A percentile compares a stretch with the other conserved stretches of the same genome.
Conservation (phyloP, 106 monocot genomes). For the Platanthera guangdongensis region DNA sequence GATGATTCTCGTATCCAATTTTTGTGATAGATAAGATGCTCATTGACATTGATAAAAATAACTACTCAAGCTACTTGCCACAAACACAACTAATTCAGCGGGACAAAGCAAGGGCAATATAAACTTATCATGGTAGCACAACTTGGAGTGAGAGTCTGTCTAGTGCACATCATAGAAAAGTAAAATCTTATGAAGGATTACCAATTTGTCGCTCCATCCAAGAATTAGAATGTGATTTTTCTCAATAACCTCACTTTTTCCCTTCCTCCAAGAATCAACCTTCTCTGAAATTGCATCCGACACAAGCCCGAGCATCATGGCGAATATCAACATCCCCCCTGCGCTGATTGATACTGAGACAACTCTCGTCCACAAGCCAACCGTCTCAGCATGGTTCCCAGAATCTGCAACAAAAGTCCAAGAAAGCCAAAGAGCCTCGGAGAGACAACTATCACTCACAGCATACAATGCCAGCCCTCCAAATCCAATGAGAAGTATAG, state of each 20-base stretch:
- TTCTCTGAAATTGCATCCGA: constrained; percentile 97
- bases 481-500: constrained; percentile 67
- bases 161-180: neutral
- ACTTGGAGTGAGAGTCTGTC: neutral
- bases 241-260: constrained; percentile 93
- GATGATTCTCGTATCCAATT: neutral
- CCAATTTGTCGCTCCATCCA: constrained; percentile 98
- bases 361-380: constrained; percentile 59
- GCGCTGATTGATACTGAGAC: constrained; percentile 87
- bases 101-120: neutral
- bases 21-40: neutral
- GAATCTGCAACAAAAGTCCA: constrained; percentile 98
- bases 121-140: neutral
- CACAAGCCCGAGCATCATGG: constrained; percentile 93
- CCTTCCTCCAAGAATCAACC: constrained; percentile 96
- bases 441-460: constrained; percentile 47
- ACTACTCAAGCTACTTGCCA: neutral
- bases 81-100: neutral
- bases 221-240: constrained; percentile 81
- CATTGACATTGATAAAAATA: neutral
- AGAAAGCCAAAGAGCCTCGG: constrained; percentile 82
- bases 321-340: constrained; percentile 92
- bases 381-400: constrained; percentile 78
- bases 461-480: constrained; percentile 76
- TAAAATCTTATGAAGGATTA: constrained; percentile 14